Conservation (phyloP, 129 eudicot species). For the Oenanthe sinensis region DNA sequence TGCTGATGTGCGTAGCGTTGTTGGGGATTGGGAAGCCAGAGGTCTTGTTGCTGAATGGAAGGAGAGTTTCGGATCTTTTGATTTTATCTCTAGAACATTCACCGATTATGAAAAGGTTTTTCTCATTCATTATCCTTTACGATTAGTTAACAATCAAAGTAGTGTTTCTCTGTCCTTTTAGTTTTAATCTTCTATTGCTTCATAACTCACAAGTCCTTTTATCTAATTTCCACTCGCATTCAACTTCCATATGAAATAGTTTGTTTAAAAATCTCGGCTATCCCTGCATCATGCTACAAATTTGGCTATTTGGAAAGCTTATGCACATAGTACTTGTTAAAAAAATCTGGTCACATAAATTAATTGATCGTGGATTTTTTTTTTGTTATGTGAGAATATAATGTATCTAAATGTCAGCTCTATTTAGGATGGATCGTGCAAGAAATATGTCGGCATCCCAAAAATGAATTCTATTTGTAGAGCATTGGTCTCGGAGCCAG, state of each 20-base stretch:
- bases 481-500: slow-evolving; percentile 74
- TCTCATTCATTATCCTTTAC: background rate
- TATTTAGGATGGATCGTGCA: slow-evolving; percentile 55
- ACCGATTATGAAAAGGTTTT: slow-evolving; percentile 54
- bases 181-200: background rate
- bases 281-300: background rate
- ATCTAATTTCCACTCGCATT: background rate
- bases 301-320: no score
- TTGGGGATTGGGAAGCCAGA: slow-evolving; percentile 79
- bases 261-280: background rate
- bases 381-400: no score
- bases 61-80: slow-evolving; percentile 75
- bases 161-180: background rate
- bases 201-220: no score
- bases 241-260: background rate
- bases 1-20: slow-evolving; percentile 43
- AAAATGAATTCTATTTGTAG: slow-evolving; percentile 96
- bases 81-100: slow-evolving; percentile 53
- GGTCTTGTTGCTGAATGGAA: slow-evolving; percentile 91
- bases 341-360: no score
- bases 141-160: background rate
- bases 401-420: slow-evolving; percentile 14
- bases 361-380: no score
- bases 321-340: no score
- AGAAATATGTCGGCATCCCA: slow-evolving; percentile 82